Evolutionary conservation across 1,284 basidiomycete species (phyloP).

Genomic region (Peniophora sp.): DNA sequence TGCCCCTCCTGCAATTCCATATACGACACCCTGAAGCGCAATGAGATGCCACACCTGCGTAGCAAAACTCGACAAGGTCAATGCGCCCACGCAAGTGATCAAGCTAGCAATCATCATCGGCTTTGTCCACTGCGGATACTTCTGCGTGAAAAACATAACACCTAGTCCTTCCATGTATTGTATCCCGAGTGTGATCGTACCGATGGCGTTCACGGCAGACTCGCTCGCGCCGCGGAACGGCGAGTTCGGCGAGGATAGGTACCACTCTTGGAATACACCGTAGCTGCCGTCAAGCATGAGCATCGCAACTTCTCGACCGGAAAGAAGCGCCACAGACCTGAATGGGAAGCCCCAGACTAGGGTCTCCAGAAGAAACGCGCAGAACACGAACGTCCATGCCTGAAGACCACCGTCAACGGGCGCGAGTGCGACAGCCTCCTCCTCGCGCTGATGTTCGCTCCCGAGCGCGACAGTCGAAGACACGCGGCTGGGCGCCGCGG

Average conservation of each 20-base stretch:
- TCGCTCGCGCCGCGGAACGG: slow-evolving; percentile 14
- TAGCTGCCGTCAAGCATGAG: neutral
- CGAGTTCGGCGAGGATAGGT: slow-evolving; percentile 11
- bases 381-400: slow-evolving; percentile 10
- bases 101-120: slow-evolving; percentile 16
- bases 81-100: slow-evolving; percentile 12
- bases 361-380: slow-evolving; percentile 7
- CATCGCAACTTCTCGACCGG: no score
- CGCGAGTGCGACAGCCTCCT: slow-evolving; percentile 3
- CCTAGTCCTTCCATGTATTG: slow-evolving; percentile 16
- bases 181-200: slow-evolving; percentile 14
- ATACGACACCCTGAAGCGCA: slow-evolving; percentile 18
- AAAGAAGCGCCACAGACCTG: slow-evolving; percentile 3
- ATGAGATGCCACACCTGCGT: slow-evolving; percentile 19
- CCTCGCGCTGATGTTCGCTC: slow-evolving; percentile 1
- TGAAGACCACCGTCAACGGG: slow-evolving; percentile 6
- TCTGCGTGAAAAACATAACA: slow-evolving; percentile 15
- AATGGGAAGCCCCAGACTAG: slow-evolving; percentile 10
- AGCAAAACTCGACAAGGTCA: slow-evolving; percentile 19
- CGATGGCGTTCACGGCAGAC: slow-evolving; percentile 14
- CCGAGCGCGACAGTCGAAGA: neutral
- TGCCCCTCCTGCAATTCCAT: slow-evolving; percentile 17
- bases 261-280: slow-evolving; percentile 13
- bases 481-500: neutral
- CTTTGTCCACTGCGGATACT: slow-evolving; percentile 16